A percentile compares a stretch with the other conserved stretches of the same genome.
Conservation (phyloP, 768 basidiomycete genomes). For the Royoungia palumana region DNA sequence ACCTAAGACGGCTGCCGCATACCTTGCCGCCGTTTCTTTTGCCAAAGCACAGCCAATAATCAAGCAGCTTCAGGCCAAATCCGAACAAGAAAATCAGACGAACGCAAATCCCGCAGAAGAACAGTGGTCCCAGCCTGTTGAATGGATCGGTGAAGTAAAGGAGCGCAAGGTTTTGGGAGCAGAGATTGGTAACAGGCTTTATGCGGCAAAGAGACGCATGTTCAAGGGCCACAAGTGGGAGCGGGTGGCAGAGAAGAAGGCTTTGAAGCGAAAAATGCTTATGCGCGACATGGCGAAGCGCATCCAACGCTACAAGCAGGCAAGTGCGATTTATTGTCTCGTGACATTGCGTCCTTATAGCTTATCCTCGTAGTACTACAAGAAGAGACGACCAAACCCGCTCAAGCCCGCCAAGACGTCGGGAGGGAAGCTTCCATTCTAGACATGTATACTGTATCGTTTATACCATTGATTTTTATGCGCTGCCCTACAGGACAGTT, state of each 20-base stretch:
- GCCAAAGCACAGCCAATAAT: conserved; percentile 12
- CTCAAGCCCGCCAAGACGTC: conserved; percentile 54
- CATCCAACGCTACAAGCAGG: conserved; percentile 63
- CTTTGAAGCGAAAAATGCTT: conserved; percentile 49
- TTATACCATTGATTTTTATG: conserved; percentile 3
- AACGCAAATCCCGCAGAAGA: background rate
- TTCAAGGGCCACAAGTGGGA: conserved; percentile 95
- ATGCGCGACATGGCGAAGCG: conserved; percentile 70
- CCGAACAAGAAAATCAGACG: background rate
- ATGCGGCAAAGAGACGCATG: conserved; percentile 77
- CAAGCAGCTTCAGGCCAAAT: conserved; percentile 4
- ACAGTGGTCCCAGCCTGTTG: conserved; percentile 29
- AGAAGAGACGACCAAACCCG: conserved; percentile 49
- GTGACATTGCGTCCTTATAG: background rate
- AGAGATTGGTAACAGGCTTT: conserved; percentile 60
- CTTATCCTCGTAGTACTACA: conserved; percentile 22
- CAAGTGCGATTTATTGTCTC: conserved; percentile 31
- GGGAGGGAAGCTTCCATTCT: conserved; percentile 55
- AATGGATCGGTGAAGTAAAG: conserved; percentile 40
- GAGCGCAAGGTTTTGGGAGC: conserved; percentile 45
- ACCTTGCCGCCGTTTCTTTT: conserved; percentile 22
- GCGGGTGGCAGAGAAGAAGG: conserved; percentile 47
- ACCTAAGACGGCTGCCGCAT: conserved; percentile 45
- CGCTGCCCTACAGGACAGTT: background rate
- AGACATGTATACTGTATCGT: conserved; percentile 24